phyloP scores from a whole-genome alignment of 805 yeast species.

The Wickerhamomyces sydowiorum region DNA sequence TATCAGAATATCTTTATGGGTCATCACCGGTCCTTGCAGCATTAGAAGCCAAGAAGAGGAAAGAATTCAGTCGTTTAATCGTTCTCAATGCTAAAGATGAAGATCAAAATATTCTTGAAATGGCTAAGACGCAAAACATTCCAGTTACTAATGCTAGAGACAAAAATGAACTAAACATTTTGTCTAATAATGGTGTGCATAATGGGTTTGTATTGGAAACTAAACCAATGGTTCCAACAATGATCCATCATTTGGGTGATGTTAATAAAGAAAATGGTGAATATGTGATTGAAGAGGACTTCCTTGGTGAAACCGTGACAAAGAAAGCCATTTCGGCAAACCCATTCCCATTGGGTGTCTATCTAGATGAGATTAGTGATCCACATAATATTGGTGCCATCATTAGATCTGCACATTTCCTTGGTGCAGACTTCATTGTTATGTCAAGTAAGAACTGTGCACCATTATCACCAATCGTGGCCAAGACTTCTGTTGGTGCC shows the following conservation, averaged over 20 bases:
- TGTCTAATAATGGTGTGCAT: slow-evolving; percentile 69
- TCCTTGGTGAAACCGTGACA: slow-evolving; percentile 20
- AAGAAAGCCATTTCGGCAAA: slow-evolving; percentile 16
- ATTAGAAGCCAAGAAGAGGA: slow-evolving; percentile 48
- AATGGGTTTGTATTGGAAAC: slow-evolving; percentile 76
- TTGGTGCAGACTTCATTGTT: slow-evolving; percentile 78
- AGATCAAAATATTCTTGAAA: slow-evolving; percentile 35
- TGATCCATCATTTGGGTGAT: slow-evolving; percentile 20
- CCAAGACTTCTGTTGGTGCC: slow-evolving; percentile 83
- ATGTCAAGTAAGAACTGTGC: slow-evolving; percentile 69
- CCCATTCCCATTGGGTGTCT: slow-evolving; percentile 61
- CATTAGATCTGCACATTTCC: slow-evolving; percentile 68
- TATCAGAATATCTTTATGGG: slow-evolving; percentile 70
- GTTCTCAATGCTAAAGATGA: slow-evolving; percentile 35
- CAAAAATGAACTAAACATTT: slow-evolving; percentile 47
- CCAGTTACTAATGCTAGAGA: slow-evolving; percentile 16
- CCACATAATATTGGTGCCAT: slow-evolving; percentile 88
- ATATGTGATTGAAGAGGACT: slow-evolving; percentile 18
- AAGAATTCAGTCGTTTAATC: slow-evolving; percentile 43
- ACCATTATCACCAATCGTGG: slow-evolving; percentile 67
- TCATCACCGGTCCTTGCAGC: slow-evolving; percentile 73
- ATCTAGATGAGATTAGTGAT: slow-evolving; percentile 74
- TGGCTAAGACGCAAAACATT: slow-evolving; percentile 35
- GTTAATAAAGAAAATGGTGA: slow-evolving; percentile 13
- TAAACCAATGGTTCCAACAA: slow-evolving; percentile 38